Conservation (phyloP, 176 grass and related monocot species). For the Oryza glumipatula region DNA sequence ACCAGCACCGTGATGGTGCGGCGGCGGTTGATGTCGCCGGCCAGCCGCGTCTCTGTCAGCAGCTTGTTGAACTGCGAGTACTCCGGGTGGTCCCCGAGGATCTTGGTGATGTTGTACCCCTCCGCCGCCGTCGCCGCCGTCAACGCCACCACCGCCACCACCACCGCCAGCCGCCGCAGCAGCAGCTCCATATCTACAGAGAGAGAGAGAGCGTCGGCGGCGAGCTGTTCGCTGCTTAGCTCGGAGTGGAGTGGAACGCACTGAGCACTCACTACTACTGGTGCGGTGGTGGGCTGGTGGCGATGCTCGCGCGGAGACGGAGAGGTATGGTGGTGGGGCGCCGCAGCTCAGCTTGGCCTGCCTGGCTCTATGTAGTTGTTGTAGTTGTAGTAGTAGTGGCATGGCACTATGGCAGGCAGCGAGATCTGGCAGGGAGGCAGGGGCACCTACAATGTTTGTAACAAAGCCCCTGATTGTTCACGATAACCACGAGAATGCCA, state of each 20-base stretch:
- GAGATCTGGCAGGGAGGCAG: background rate
- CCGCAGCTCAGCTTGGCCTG: background rate
- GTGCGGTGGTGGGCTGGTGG: background rate
- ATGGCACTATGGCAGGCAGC: background rate
- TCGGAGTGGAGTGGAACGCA: conserved; percentile 9
- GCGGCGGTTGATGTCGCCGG: conserved; percentile 82
- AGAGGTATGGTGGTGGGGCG: background rate
- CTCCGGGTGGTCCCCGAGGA: conserved; percentile 70
- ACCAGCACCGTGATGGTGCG: conserved; percentile 90
- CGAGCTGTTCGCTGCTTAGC: background rate
- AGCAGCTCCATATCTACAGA: too few species aligned
- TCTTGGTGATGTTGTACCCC: conserved; percentile 90
- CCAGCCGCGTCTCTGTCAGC: conserved; percentile 71
- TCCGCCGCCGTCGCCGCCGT: conserved; percentile 17
- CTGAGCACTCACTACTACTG: too few species aligned
- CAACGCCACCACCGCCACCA: conserved; percentile 19
- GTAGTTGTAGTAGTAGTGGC: background rate
- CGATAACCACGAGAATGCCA: conserved; percentile 3
- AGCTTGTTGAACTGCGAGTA: conserved; percentile 92
- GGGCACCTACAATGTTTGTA: background rate
- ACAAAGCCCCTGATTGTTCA: fast-evolving
- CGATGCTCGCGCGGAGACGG: too few species aligned
- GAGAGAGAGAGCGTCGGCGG: background rate
- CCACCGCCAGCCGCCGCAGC: conserved; percentile 28
- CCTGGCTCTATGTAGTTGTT: background rate